phyloP scores from a whole-genome alignment of 495 filamentous ascomycete genomes.

The Penicillium riverlandense region DNA sequence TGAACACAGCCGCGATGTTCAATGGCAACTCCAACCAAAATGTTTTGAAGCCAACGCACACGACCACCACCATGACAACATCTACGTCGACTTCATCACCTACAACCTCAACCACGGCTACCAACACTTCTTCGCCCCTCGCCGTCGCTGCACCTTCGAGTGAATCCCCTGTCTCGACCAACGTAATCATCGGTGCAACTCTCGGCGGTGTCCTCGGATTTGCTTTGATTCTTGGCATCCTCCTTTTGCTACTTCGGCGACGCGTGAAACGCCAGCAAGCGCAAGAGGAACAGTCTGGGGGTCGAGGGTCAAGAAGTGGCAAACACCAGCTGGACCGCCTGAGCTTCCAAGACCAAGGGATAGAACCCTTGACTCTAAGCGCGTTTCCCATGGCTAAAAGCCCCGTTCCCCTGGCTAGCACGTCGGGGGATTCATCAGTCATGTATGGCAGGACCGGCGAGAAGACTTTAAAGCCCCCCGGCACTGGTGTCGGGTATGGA shows the following conservation, averaged over 20 bases:
- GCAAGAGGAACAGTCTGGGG: constrained; percentile 39
- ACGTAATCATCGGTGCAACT: constrained; percentile 63
- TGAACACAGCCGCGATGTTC: constrained; percentile 65
- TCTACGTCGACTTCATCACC: constrained; percentile 33
- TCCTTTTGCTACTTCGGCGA: constrained; percentile 63
- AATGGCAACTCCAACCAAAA: constrained; percentile 33
- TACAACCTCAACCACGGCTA: constrained; percentile 19
- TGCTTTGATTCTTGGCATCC: constrained; percentile 56
- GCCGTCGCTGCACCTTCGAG: constrained; percentile 22
- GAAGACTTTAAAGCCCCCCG: constrained; percentile 24
- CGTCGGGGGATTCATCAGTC: constrained; percentile 40
- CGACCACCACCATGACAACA: constrained; percentile 24
- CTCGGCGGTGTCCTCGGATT: constrained; percentile 72
- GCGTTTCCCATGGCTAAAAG: constrained; percentile 37
- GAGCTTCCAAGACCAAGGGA: constrained; percentile 59
- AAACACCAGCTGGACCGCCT: constrained; percentile 40
- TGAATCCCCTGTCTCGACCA: constrained; percentile 36
- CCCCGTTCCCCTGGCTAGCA: constrained; percentile 33
- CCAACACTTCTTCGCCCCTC: constrained; percentile 25
- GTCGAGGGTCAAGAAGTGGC: constrained; percentile 46
- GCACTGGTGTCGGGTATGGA: constrained; percentile 15
- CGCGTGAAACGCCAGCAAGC: constrained; percentile 50
- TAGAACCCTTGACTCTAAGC: constrained; percentile 39
- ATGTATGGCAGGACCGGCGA: constrained; percentile 35
- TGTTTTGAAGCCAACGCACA: constrained; percentile 26